These are phyloP conservation scores for Komagataella populi DNA, from an alignment of 805 yeast species.

Conservation along the genomic window DNA sequence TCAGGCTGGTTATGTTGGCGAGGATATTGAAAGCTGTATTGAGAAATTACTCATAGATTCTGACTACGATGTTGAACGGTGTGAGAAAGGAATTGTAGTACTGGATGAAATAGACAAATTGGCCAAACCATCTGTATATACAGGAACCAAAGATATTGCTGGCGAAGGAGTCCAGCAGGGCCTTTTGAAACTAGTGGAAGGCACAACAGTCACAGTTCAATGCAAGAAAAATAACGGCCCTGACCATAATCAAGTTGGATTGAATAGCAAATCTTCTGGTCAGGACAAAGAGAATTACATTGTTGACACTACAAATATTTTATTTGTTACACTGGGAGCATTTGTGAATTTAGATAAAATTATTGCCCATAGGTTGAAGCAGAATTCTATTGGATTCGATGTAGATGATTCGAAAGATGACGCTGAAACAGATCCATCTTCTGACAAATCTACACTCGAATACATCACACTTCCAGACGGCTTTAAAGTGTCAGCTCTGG, in stretches of 20 bases:
- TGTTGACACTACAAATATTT: conserved; percentile 40
- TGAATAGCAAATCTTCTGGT: background rate
- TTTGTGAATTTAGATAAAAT: conserved; percentile 44
- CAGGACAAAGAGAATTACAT: conserved; percentile 24
- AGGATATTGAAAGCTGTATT: conserved; percentile 45
- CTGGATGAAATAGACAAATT: conserved; percentile 47
- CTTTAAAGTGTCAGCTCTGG: conserved; percentile 24
- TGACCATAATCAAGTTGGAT: background rate
- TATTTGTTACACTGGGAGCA: conserved; percentile 49
- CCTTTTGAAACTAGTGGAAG: conserved; percentile 40
- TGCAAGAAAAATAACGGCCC: conserved; percentile 10
- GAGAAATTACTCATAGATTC: conserved; percentile 36
- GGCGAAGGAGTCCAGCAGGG: conserved; percentile 61
- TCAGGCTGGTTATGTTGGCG: conserved; percentile 56
- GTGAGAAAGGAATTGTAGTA: conserved; percentile 46
- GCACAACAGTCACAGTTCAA: conserved; percentile 34
- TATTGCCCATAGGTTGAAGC: conserved; percentile 23
- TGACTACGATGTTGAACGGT: conserved; percentile 33
- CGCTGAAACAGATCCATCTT: background rate
- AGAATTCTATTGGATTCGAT: conserved; percentile 12
- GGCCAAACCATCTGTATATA: conserved; percentile 30
- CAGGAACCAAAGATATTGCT: conserved; percentile 42
- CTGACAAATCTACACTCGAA: conserved; percentile 8
- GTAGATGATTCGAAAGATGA: conserved; percentile 6
- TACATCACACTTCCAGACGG: conserved; percentile 24